Base-by-base conservation (phyloP, 73 alveolate genomes). In the Paramecium octaurelia region DNA sequence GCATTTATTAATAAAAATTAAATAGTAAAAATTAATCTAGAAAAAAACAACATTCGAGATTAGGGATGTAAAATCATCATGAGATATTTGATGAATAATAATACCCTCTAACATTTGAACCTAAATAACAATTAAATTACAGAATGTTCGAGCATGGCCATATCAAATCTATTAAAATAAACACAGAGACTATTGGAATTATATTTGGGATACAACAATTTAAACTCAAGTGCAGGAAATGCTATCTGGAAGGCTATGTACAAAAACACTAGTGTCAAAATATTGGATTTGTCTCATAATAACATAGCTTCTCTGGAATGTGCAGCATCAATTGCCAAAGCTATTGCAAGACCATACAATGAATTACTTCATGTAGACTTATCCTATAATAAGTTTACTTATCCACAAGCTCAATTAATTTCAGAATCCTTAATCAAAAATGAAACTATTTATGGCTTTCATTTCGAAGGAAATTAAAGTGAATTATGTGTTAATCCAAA, bases 361-460 rank as follows among this genome's bases (percentile, higher is more conserved):
- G 88, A 73, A 40, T 46, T 89, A 20, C 38, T 89, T 14, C 94
- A 89, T 44, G 42, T 89, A 9, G 94, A 89, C 73, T 27, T 89
- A 12, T 89, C 94, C 5, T 70, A 69, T 48, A 89, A 89, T 70
- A 70, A 89, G 29, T 64, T 89, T 73, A 89, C 68, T 14, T 40
- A 34, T 36, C 44, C 54, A 71, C 57, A 64, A 64, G 24, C 92
- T 14, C 10, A 40, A 23, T 18, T 89, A 34, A 89, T 89, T 20
- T 71, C 94, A 44, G 75, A 68, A 70, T 77, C 90, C 0, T 64
- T 89, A 14, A 40, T 50, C 29, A 70, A 70, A 24, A 89, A 89
- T 89, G 71, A 50, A 46, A 69, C 94, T 44, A 89, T 89, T 8
- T 50, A 38, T 70, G 94, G 94, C 1, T 89, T 89, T 29, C 94